A percentile compares a stretch with the other conserved stretches of the same genome.
phyloP scores from a whole-genome alignment of 1,139 yeast genomes.

The Yamadazyma diospyri region DNA sequence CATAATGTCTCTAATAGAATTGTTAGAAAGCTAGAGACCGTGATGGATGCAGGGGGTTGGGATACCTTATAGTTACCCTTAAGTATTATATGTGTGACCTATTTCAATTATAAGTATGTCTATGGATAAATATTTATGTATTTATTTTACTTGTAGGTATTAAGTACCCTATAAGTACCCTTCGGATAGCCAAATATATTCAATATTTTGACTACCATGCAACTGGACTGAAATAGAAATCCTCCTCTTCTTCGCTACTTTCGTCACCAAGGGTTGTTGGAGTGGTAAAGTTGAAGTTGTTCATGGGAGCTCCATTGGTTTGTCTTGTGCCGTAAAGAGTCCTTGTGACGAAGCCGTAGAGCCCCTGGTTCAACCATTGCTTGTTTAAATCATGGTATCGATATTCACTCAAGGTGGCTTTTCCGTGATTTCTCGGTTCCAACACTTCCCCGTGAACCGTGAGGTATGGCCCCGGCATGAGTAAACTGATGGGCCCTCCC shows the following conservation, averaged over 20 bases:
- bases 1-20: conserved; percentile 77
- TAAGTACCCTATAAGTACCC: no score
- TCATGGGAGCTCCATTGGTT: conserved; percentile 8
- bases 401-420: conserved; percentile 48
- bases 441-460: conserved; percentile 74
- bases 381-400: conserved; percentile 56
- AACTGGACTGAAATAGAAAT: conserved; percentile 12
- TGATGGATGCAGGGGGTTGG: conserved; percentile 93
- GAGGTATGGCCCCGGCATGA: conserved; percentile 61
- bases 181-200: conserved; percentile 3
- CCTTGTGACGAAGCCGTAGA: conserved; percentile 37
- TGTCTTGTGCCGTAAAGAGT: conserved; percentile 25
- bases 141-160: not conserved
- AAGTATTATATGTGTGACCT: not conserved
- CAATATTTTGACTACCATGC: conserved; percentile 9
- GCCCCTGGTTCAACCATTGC: conserved; percentile 57
- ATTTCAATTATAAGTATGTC: conserved; percentile 2
- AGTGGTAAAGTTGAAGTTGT: conserved; percentile 8
- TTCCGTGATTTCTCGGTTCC: conserved; percentile 46
- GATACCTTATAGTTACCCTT: conserved; percentile 59
- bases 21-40: conserved; percentile 75
- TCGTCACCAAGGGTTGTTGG: conserved; percentile 14
- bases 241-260: conserved; percentile 18
- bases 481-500: conserved; percentile 24
- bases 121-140: no score